Conservation (phyloP, 2,329 filamentous ascomycete species). For the Onygenales sp. region DNA sequence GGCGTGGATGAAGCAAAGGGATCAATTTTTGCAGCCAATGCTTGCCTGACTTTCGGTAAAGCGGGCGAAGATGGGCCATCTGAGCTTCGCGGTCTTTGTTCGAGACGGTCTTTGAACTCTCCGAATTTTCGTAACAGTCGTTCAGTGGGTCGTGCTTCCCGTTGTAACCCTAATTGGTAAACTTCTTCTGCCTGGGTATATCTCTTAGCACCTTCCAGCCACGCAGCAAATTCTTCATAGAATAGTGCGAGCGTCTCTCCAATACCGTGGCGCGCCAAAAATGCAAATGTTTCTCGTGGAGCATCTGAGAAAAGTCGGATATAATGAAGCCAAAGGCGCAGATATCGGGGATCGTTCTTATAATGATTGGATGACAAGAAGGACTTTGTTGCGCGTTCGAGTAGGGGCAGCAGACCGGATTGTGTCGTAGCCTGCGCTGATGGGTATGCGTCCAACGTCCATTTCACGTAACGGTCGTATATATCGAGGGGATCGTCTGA, state of each 20-base stretch:
- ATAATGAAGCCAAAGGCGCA: constrained; percentile 90
- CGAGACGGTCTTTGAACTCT: constrained; percentile 76
- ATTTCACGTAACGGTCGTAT: constrained; percentile 93
- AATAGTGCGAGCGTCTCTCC: constrained; percentile 82
- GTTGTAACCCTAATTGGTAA: constrained; percentile 80
- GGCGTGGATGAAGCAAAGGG: constrained; percentile 56
- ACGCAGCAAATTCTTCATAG: constrained; percentile 93
- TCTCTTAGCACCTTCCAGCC: constrained; percentile 73
- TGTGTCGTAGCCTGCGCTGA: constrained; percentile 84
- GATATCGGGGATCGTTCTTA: constrained; percentile 87
- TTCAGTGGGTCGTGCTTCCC: constrained; percentile 72
- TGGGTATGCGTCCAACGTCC: constrained; percentile 91
- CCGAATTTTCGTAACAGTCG: constrained; percentile 79
- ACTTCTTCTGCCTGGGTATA: constrained; percentile 93
- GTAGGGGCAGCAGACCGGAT: constrained; percentile 77
- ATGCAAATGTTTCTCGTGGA: constrained; percentile 88
- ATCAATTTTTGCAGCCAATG: constrained; percentile 74
- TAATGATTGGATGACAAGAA: constrained; percentile 82
- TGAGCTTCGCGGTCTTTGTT: constrained; percentile 52
- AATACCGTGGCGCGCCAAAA: constrained; percentile 77
- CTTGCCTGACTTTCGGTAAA: constrained; percentile 70
- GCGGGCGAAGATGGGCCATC: constrained; percentile 75
- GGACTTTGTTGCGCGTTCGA: constrained; percentile 85
- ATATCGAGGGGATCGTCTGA: constrained; percentile 92
- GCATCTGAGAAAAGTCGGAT: constrained; percentile 86